Evolutionary conservation across 345 rosid species (phyloP).

Genomic region (Salix exigua): DNA sequence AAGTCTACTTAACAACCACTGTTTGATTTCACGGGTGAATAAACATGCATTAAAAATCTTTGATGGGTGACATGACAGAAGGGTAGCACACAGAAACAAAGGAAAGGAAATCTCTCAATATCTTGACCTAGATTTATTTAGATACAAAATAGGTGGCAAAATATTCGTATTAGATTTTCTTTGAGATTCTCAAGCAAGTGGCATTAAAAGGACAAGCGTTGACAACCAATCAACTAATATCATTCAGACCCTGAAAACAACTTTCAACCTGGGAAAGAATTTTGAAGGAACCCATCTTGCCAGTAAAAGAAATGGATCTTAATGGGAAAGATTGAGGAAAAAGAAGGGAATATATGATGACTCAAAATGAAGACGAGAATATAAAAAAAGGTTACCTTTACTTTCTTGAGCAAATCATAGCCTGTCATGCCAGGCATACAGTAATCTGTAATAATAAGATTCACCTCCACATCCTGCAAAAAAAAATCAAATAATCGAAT

Average conservation of each 20-base stretch:
- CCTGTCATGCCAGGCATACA: conserved; percentile 93
- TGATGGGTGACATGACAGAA: neutral
- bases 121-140: conserved; percentile 16
- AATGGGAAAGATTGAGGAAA: conserved; percentile 1
- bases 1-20: neutral
- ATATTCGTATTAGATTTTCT: conserved; percentile 24
- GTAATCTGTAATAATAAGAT: conserved; percentile 67
- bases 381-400: conserved; percentile 40
- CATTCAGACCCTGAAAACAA: neutral
- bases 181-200: conserved; percentile 26
- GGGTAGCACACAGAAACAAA: conserved; percentile 7
- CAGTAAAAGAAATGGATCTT: conserved; percentile 17
- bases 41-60: neutral
- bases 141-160: conserved; percentile 21
- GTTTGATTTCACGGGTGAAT: neutral
- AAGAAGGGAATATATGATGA: conserved; percentile 21
- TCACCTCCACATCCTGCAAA: conserved; percentile 52
- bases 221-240: neutral
- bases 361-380: conserved; percentile 1
- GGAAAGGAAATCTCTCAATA: conserved; percentile 21
- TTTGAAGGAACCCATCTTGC: conserved; percentile 6
- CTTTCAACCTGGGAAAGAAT: neutral
- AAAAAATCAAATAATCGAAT: neutral
- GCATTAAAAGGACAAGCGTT: conserved; percentile 5
- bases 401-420: conserved; percentile 71